Evolutionary conservation across 768 basidiomycete species (phyloP).

Genomic region (Suillus bovinus): DNA sequence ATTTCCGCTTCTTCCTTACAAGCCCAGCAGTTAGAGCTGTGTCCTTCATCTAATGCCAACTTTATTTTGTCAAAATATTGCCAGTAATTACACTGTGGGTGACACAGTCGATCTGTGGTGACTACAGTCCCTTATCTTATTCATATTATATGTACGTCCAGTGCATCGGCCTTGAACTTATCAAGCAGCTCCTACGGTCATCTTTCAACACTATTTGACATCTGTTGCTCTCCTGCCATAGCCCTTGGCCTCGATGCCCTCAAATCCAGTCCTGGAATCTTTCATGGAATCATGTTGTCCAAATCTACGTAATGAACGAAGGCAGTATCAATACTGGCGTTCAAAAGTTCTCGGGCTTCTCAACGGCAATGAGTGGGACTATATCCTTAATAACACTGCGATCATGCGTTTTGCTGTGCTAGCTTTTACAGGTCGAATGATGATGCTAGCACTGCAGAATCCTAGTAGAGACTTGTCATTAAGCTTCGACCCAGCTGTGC

Average conservation of each 20-base stretch:
- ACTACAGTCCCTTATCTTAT: not conserved
- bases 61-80: not conserved
- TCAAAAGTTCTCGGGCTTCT: constrained; percentile 26
- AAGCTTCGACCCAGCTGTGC: constrained; percentile 19
- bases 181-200: constrained; percentile 14
- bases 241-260: constrained; percentile 18
- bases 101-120: not conserved
- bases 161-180: constrained; percentile 15
- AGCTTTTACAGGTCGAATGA: not conserved
- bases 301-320: constrained; percentile 32
- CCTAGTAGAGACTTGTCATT: constrained; percentile 26
- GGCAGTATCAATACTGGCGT: constrained; percentile 26
- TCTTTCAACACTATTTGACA: constrained; percentile 22
- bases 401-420: constrained; percentile 28
- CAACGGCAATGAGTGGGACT: constrained; percentile 33
- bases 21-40: not conserved
- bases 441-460: constrained; percentile 18
- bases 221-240: constrained; percentile 23
- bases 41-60: not conserved
- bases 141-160: not conserved
- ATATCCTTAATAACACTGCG: constrained; percentile 40
- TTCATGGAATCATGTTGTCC: constrained; percentile 34
- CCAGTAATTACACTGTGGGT: not conserved
- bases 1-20: not conserved
- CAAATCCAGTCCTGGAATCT: constrained; percentile 22